Evolutionary conservation across 257 asterid genomes (phyloP), one percentile per base, ranked within the genome.

Genomic region (Osmanthus fragrans): DNA sequence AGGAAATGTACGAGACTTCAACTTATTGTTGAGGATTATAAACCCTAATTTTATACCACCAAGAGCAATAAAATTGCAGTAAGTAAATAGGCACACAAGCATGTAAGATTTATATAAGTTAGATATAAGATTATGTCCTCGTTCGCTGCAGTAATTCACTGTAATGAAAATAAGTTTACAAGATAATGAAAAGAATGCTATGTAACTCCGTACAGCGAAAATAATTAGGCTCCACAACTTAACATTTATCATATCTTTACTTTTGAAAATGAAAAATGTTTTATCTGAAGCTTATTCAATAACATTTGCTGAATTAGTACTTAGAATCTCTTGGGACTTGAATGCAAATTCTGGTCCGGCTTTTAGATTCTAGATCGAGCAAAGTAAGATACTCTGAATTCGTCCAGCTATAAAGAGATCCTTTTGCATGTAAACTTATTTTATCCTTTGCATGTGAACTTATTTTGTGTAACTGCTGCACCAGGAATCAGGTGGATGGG

Each of bases 401-500:
- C 58, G 12, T 64, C 34, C 30, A 71, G 79, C 47, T 67, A 54
- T 72, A 72, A 47, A 63, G 29, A 27, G 60, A 63, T 73, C 13
- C 27, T 5, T 67, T 74, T 40, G 27, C 40, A 40, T 19, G 51
- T 71, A 3, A 32, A 39, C 56, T 60, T 65, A 29, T 40, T 63
- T 70, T 37, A 30, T 30, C 32, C 32, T 30, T 30, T 30, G 32
- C 32, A 30, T 2, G 32, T 30, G 32, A 30, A 30, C 32, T 60
- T 65, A 23, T 42, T 63, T 70, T 39, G 64, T 60, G 27, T 77
- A 73, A 75, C 63, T 68, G 71, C 16, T 74, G 23, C 70, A 37
- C 39, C 87, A 92, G 94, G 85, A 87, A 77, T 73, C 86, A 80
- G 78, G 84, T 56, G 12, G 92, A 84, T 27, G 86, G 87, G 77